Evolutionary conservation across 2,329 filamentous ascomycete genomes (phyloP).

Genomic region (Aspergillus sp.): DNA sequence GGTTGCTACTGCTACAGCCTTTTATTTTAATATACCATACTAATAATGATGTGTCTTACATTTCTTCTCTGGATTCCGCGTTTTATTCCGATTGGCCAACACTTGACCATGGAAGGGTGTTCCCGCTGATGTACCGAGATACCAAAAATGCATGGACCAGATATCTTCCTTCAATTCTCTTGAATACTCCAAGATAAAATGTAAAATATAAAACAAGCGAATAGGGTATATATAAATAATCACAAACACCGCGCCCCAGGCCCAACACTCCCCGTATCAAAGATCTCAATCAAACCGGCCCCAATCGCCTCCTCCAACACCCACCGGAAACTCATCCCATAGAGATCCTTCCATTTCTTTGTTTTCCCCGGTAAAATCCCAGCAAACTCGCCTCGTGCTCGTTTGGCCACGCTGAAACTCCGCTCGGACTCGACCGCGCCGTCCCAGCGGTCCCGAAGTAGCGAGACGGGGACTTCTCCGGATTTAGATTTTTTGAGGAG

Average conservation of each 20-base stretch:
- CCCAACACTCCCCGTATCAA: slow-evolving; percentile 64
- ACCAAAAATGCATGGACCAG: too few relatives aligned
- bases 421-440: slow-evolving; percentile 55
- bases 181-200: neutral
- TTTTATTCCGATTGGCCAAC: neutral
- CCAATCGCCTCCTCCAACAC: slow-evolving; percentile 61
- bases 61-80: neutral
- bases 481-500: slow-evolving; percentile 54
- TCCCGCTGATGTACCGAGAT: too few relatives aligned
- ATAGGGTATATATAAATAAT: slow-evolving; percentile 3
- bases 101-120: neutral
- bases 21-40: neutral
- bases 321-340: slow-evolving; percentile 62
- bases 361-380: slow-evolving; percentile 59
- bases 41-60: neutral
- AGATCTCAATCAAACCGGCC: slow-evolving; percentile 60
- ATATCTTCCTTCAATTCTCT: neutral
- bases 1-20: neutral
- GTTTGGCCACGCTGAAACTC: slow-evolving; percentile 51
- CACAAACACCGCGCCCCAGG: slow-evolving; percentile 49
- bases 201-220: neutral
- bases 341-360: slow-evolving; percentile 63
- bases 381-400: slow-evolving; percentile 55
- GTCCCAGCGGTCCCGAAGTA: slow-evolving; percentile 63
- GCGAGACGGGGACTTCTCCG: slow-evolving; percentile 54